phyloP scores from a whole-genome alignment of 75 land plant genomes.

The Pinus taeda region DNA sequence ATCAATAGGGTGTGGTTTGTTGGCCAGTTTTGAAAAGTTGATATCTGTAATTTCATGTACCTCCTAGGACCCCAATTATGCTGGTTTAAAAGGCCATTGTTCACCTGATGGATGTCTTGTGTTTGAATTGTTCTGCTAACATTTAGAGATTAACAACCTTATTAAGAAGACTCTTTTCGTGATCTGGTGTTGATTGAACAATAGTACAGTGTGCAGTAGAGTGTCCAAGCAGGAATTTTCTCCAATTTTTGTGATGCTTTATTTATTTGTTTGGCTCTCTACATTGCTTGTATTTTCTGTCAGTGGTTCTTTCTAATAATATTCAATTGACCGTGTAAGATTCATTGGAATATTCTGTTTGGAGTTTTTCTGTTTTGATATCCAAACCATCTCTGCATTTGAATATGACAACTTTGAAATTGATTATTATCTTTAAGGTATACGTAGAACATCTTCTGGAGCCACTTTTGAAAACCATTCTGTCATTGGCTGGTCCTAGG shows the following conservation, averaged over 20 bases:
- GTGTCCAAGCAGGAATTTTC: too few relatives aligned
- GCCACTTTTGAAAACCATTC: slow-evolving; percentile 71
- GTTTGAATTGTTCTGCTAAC: background rate
- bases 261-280: too few relatives aligned
- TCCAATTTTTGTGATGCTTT: too few relatives aligned
- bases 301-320: background rate
- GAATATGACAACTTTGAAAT: background rate
- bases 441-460: slow-evolving; percentile 87
- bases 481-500: slow-evolving; percentile 84
- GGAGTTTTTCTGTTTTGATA: background rate
- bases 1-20: too few relatives aligned
- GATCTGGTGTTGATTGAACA: background rate
- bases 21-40: too few relatives aligned
- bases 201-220: too few relatives aligned
- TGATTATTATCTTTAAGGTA: slow-evolving; percentile 47
- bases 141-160: background rate
- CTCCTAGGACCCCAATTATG: too few relatives aligned
- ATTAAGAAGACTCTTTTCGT: background rate
- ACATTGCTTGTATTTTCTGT: background rate
- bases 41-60: too few relatives aligned
- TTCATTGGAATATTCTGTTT: background rate
- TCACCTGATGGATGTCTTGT: too few relatives aligned
- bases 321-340: slow-evolving; percentile 5
- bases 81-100: too few relatives aligned
- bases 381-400: background rate